These are phyloP conservation scores for Fusarium continuum DNA, from an alignment of 2,329 filamentous ascomycete genomes.

Conservation along the genomic window DNA sequence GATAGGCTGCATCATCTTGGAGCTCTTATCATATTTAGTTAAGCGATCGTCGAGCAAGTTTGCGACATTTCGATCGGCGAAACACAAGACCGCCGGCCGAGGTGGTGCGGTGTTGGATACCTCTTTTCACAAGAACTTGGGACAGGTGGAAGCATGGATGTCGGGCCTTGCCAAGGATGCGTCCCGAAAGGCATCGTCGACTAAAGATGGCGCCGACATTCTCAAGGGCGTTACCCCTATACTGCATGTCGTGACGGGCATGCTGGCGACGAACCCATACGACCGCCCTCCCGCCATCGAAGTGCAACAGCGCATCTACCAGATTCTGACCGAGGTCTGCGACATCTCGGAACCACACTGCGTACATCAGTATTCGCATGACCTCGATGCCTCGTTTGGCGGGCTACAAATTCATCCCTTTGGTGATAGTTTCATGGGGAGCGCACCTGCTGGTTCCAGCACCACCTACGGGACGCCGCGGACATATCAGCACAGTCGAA, in stretches of 20 bases:
- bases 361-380: slow-evolving; percentile 58
- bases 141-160: slow-evolving; percentile 76
- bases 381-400: slow-evolving; percentile 43
- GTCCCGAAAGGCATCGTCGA: slow-evolving; percentile 53
- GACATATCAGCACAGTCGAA: slow-evolving; percentile 44
- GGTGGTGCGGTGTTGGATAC: slow-evolving; percentile 72
- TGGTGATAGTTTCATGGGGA: slow-evolving; percentile 12
- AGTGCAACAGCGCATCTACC: slow-evolving; percentile 62
- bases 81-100: slow-evolving; percentile 66
- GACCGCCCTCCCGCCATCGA: slow-evolving; percentile 63
- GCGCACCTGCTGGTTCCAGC: slow-evolving; percentile 30
- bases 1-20: slow-evolving; percentile 75
- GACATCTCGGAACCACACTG: slow-evolving; percentile 62
- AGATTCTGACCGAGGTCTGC: slow-evolving; percentile 60
- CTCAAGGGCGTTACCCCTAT: slow-evolving; percentile 63
- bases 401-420: slow-evolving; percentile 34
- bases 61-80: slow-evolving; percentile 70
- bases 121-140: slow-evolving; percentile 76
- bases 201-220: slow-evolving; percentile 53
- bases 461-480: slow-evolving; percentile 46
- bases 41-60: slow-evolving; percentile 75
- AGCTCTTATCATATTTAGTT: slow-evolving; percentile 74
- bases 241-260: slow-evolving; percentile 62
- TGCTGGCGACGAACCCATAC: slow-evolving; percentile 61
- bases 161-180: slow-evolving; percentile 67